Evolutionary conservation across 768 basidiomycete genomes (phyloP).

Genomic region (Lentinula sp.): DNA sequence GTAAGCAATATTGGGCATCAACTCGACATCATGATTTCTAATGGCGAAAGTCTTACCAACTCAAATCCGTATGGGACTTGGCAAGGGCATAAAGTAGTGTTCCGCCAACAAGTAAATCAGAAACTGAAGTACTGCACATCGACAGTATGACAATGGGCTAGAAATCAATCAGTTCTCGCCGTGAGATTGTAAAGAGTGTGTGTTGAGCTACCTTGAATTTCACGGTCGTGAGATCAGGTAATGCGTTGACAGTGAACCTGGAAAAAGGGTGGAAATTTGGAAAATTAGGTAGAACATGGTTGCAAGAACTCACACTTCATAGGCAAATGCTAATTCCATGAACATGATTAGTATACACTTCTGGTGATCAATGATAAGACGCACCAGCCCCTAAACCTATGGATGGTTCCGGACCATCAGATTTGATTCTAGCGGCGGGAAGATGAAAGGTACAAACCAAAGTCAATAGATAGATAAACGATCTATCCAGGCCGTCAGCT

Average conservation of each 20-base stretch:
- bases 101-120: slow-evolving; percentile 1
- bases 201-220: background rate
- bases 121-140: background rate
- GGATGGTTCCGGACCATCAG: background rate
- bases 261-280: background rate
- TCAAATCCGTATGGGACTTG: background rate
- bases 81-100: background rate
- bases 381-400: background rate
- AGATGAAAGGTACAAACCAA: background rate
- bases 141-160: background rate
- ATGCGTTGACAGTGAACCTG: background rate
- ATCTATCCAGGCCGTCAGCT: background rate
- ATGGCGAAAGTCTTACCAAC: background rate
- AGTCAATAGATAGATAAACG: background rate
- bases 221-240: background rate
- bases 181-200: too few relatives aligned
- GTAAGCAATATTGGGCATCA: background rate
- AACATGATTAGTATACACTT: background rate
- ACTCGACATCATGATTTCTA: background rate
- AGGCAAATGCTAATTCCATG: background rate
- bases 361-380: background rate
- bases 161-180: background rate
- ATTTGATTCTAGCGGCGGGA: background rate
- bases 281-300: background rate
- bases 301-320: background rate